phyloP scores from a whole-genome alignment of 1,139 yeast genomes.

The Pichia sp. region DNA sequence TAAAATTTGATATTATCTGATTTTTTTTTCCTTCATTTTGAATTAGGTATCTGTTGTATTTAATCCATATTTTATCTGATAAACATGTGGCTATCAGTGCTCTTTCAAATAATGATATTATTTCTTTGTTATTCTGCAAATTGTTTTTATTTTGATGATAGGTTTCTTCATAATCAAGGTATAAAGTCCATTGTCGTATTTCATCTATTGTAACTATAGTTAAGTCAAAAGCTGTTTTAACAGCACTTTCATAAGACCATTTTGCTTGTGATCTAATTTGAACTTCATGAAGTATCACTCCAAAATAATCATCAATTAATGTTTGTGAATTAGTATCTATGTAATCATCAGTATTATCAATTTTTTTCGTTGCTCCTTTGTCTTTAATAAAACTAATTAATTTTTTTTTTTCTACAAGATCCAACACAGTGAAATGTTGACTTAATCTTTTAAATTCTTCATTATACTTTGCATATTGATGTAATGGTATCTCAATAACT shows the following conservation, averaged over 20 bases:
- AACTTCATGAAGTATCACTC: constrained; percentile 39
- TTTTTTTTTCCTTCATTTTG: constrained; percentile 22
- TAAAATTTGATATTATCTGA: constrained; percentile 33
- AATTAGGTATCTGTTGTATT: constrained; percentile 44
- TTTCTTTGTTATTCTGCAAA: constrained; percentile 24
- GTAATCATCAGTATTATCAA: constrained; percentile 21
- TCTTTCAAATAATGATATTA: constrained; percentile 48
- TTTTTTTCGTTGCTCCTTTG: constrained; percentile 9
- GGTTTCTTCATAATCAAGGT: constrained; percentile 42
- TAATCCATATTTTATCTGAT: constrained; percentile 50
- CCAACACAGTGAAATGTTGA: constrained; percentile 33
- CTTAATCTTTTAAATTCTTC: constrained; percentile 43
- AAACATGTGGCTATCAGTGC: constrained; percentile 53
- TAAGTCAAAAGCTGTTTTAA: constrained; percentile 43
- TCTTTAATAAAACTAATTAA: constrained; percentile 19
- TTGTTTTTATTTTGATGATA: constrained; percentile 43
- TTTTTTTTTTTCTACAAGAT: constrained; percentile 29
- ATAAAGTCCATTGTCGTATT: constrained; percentile 43
- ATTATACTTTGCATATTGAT: constrained; percentile 64
- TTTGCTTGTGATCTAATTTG: constrained; percentile 47
- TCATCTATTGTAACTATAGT: constrained; percentile 35
- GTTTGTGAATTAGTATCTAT: constrained; percentile 27
- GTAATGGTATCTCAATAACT: constrained; percentile 51
- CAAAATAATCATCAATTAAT: constrained; percentile 40
- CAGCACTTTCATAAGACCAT: constrained; percentile 57